Percentiles rank a stretch among this genome's conserved stretches.
These are phyloP conservation scores for Trichoderma sp. DNA, from an alignment of 2,329 filamentous ascomycete genomes.

Conservation along the genomic window DNA sequence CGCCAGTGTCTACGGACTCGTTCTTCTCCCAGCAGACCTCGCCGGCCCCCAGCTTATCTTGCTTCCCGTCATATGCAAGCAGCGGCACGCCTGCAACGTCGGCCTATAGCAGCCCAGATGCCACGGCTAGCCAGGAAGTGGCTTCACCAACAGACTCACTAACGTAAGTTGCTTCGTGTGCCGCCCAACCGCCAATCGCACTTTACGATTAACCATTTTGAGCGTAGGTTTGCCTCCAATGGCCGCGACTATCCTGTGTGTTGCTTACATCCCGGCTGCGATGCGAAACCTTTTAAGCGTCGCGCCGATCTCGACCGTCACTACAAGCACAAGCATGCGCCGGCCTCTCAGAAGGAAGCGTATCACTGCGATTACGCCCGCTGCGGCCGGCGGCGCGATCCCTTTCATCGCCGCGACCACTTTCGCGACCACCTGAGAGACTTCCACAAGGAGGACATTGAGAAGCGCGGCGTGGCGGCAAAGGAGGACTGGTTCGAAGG, in stretches of 20 bases:
- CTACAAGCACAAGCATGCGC: slow-evolving; percentile 53
- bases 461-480: slow-evolving; percentile 48
- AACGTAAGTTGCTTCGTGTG: slow-evolving; percentile 18
- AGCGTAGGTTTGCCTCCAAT: slow-evolving; percentile 27
- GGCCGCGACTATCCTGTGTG: slow-evolving; percentile 42
- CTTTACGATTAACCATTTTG: slow-evolving; percentile 23
- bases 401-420: slow-evolving; percentile 60
- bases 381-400: slow-evolving; percentile 50
- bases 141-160: slow-evolving; percentile 29
- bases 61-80: slow-evolving; percentile 31
- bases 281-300: slow-evolving; percentile 52
- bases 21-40: slow-evolving; percentile 38
- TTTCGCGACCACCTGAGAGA: slow-evolving; percentile 61
- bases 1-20: slow-evolving; percentile 17
- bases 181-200: neutral
- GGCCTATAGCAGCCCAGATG: slow-evolving; percentile 31
- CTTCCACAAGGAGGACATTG: slow-evolving; percentile 59
- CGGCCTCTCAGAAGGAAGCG: slow-evolving; percentile 46
- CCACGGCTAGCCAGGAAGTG: slow-evolving; percentile 30
- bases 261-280: slow-evolving; percentile 50
- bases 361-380: slow-evolving; percentile 57
- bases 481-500: slow-evolving; percentile 46
- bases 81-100: slow-evolving; percentile 22
- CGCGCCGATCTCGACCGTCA: slow-evolving; percentile 60
- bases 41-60: slow-evolving; percentile 31